Evolutionary conservation across 257 asterid species (phyloP).

Genomic region (Misopates orontium): DNA sequence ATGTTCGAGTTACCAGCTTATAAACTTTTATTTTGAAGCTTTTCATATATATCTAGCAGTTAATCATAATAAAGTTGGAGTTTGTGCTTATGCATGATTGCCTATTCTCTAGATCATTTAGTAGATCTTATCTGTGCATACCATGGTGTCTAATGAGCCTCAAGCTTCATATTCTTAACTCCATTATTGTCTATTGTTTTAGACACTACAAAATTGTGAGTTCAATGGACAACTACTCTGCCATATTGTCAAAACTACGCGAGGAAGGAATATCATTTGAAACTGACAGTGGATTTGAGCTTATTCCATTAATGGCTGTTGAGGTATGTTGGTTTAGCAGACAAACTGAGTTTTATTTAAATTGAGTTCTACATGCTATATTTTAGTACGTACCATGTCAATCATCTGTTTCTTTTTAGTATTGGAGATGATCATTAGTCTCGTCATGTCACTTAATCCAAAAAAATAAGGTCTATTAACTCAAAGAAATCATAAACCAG

Average conservation of each 20-base stretch:
- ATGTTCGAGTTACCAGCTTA: background rate
- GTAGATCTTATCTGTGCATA: background rate
- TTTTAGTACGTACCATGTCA: background rate
- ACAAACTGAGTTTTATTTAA: background rate
- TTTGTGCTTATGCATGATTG: too few species aligned
- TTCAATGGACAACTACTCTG: constrained; percentile 68
- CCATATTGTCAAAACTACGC: constrained; percentile 57
- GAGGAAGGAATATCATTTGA: constrained; percentile 78
- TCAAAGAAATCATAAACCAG: too few species aligned
- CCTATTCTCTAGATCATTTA: too few species aligned
- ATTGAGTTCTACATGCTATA: too few species aligned
- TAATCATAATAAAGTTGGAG: too few species aligned
- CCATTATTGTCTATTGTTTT: constrained; percentile 19
- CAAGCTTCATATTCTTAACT: constrained; percentile 8
- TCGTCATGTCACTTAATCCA: background rate
- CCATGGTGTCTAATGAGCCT: background rate
- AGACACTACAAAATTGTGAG: constrained; percentile 69
- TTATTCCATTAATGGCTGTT: constrained; percentile 57
- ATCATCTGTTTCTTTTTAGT: background rate
- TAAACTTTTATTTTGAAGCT: too few species aligned
- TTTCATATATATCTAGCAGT: too few species aligned
- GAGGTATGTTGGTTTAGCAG: constrained; percentile 52
- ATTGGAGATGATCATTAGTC: background rate
- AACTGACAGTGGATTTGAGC: constrained; percentile 85
- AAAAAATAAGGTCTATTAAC: background rate